phyloP scores from a whole-genome alignment of 768 basidiomycete species.

The Boletus patriciae region DNA sequence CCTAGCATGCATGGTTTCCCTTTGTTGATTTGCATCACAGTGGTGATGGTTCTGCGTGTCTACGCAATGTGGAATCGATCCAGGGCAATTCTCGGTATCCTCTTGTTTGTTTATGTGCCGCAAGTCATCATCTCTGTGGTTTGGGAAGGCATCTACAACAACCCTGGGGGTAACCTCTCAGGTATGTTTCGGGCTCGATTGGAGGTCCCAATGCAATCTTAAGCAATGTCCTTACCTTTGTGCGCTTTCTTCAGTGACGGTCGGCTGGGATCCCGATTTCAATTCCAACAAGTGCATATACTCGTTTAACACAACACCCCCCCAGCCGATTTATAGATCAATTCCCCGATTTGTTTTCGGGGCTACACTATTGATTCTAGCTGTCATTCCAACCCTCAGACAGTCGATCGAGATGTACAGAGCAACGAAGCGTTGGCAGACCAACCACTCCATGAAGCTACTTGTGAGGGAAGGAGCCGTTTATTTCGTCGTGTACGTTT shows the following conservation, averaged over 20 bases:
- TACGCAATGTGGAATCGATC: slow-evolving; percentile 14
- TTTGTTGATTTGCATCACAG: neutral
- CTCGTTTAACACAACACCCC: neutral
- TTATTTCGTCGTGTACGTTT: slow-evolving; percentile 13
- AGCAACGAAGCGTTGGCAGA: slow-evolving; percentile 3
- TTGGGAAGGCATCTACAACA: neutral
- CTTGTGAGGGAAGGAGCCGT: slow-evolving; percentile 5
- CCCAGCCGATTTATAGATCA: neutral
- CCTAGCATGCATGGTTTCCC: fast-evolving
- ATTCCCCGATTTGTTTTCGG: slow-evolving; percentile 6
- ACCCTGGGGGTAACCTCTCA: neutral
- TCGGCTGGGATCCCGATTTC: neutral
- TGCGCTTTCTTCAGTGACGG: neutral
- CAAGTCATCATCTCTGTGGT: neutral
- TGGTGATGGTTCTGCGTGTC: slow-evolving; percentile 18
- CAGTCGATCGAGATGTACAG: neutral
- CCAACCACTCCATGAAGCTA: neutral
- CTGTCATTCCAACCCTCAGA: neutral
- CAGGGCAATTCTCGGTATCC: neutral
- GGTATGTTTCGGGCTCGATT: neutral
- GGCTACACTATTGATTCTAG: neutral
- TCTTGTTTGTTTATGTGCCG: neutral
- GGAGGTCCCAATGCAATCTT: neutral
- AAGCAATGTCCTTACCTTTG: no score
- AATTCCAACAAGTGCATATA: neutral